These are phyloP conservation scores for Boletus semigastroideus DNA, from an alignment of 1,284 basidiomycete species.

Conservation along the genomic window DNA sequence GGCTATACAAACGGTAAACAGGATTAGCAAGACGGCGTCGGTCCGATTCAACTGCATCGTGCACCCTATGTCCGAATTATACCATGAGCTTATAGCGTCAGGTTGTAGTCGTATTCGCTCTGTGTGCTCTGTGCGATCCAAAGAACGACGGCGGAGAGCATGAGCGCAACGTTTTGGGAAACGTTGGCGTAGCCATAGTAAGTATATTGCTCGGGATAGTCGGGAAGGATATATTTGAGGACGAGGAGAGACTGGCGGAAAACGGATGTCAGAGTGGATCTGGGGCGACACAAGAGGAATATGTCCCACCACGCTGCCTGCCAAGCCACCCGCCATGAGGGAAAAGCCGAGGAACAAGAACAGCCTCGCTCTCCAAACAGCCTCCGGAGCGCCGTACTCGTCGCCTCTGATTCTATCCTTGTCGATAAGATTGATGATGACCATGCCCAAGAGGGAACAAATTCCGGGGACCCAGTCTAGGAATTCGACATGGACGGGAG, in stretches of 20 bases:
- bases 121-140: constrained; percentile 85
- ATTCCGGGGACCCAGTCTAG: constrained; percentile 96
- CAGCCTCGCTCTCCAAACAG: constrained; percentile 88
- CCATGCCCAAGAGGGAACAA: constrained; percentile 90
- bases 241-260: constrained; percentile 76
- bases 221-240: constrained; percentile 86
- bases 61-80: constrained; percentile 1
- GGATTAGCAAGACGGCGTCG: constrained; percentile 6
- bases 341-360: constrained; percentile 96
- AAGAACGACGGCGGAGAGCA: constrained; percentile 85
- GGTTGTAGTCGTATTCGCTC: constrained; percentile 86
- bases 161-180: constrained; percentile 87
- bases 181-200: constrained; percentile 97
- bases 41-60: constrained; percentile 2
- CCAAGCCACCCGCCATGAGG: constrained; percentile 93
- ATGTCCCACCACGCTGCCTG: constrained; percentile 83
- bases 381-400: constrained; percentile 79
- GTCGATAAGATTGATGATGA: constrained; percentile 93
- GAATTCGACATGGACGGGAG: constrained; percentile 85
- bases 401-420: constrained; percentile 88
- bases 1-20: constrained; percentile 8
- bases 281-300: neutral
- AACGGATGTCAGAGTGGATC: neutral
- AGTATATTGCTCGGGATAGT: constrained; percentile 73
- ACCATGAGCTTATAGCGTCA: constrained; percentile 56